Evolutionary conservation across 2,329 filamentous ascomycete genomes (phyloP), one percentile per base, ranked within the genome.

Genomic region (Ceratocystis smalleyi): DNA sequence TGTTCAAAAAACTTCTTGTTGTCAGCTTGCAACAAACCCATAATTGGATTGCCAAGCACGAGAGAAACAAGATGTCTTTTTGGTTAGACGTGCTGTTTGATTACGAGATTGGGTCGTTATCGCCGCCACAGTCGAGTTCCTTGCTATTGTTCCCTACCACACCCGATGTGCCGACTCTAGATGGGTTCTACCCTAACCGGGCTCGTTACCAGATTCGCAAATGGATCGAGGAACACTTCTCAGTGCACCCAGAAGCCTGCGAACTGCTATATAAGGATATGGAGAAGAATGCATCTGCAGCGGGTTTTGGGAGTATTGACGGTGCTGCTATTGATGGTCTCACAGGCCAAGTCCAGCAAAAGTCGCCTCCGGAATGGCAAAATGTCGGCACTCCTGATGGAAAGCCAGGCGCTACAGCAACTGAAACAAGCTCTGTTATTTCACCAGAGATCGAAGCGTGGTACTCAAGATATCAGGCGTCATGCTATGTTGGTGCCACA

Each of bases 11-110:
- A 69, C 74, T 87, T 1, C 75, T 87, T 1, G 83, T 87, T 1
- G 86, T 83, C 0, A 82, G 81, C 1, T 73, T 87, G 12, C 84
- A 87, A 69, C 83, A 86, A 71, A 81, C 83, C 1, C 83, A 86
- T 68, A 87, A 87, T 71, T 86, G 84, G 83, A 84, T 83, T 0
- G 83, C 83, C 64, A 85, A 85, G 67, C 84, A 86, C 69, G 83
- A 86, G 69, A 76, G 84, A 43, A 86, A 86, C 72, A 87, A 87
- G 71, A 86, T 86, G 82, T 78, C 81, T 0, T 86, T 87, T 67
- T 87, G 84, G 83, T 82, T 81, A 64, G 81, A 83, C 63, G 81
- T 86, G 32, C 73, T 87, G 6, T 85, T 85, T 64, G 83, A 86
- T 63, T 82, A 83, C 35, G 78, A 79, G 35, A 75, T 75, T 5